phyloP scores from a whole-genome alignment of 1,139 yeast species.

The Suhomyces choctaworum region DNA sequence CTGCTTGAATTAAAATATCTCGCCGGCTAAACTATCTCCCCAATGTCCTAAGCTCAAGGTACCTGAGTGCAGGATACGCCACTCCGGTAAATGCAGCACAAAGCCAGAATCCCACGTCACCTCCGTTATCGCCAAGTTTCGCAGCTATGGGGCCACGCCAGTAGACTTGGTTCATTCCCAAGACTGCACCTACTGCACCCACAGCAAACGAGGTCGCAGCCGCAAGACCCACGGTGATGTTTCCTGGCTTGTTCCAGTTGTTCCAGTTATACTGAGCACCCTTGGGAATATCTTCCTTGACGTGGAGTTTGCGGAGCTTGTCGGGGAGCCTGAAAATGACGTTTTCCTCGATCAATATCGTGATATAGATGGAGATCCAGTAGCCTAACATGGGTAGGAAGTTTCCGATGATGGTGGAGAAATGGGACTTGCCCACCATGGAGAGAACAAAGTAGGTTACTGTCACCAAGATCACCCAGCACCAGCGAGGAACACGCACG shows the following conservation, averaged over 20 bases:
- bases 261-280: constrained; percentile 21
- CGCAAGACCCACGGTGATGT: constrained; percentile 29
- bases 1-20: too few relatives aligned
- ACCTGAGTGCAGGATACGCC: constrained; percentile 16
- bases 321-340: constrained; percentile 20
- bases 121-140: constrained; percentile 23
- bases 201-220: constrained; percentile 24
- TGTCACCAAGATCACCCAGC: constrained; percentile 26
- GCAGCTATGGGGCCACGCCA: constrained; percentile 32
- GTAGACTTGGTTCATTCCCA: constrained; percentile 37
- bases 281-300: constrained; percentile 15
- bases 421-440: constrained; percentile 23
- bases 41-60: constrained; percentile 19
- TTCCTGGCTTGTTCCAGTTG: constrained; percentile 19
- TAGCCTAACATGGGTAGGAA: constrained; percentile 32
- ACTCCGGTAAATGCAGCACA: constrained; percentile 13
- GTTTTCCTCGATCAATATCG: constrained; percentile 27
- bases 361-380: constrained; percentile 31
- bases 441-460: constrained; percentile 24
- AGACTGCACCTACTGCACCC: constrained; percentile 33
- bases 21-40: constrained; percentile 11
- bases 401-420: constrained; percentile 26
- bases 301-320: constrained; percentile 15
- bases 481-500: constrained; percentile 27
- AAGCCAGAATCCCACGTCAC: constrained; percentile 15